A percentile compares a stretch with the other conserved stretches of the same genome.
These are phyloP conservation scores for Piper longum DNA, from an alignment of 164 flowering plant genomes.

Conservation along the genomic window DNA sequence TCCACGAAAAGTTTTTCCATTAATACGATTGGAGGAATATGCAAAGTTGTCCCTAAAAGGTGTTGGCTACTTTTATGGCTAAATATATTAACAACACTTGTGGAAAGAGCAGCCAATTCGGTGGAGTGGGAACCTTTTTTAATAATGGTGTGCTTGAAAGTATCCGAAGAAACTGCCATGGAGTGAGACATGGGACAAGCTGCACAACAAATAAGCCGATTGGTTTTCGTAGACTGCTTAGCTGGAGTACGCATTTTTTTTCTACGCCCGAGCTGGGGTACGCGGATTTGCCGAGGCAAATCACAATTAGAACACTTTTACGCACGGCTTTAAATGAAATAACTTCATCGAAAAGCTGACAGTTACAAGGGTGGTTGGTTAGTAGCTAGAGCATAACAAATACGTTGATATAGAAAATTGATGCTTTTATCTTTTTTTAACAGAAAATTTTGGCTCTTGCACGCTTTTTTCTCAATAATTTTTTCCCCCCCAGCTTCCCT, in stretches of 20 bases:
- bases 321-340: too few relatives aligned
- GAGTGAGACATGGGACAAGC: background rate
- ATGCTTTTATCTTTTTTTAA: too few relatives aligned
- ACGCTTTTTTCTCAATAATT: too few relatives aligned
- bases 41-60: background rate
- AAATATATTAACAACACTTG: background rate
- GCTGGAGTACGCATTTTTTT: too few relatives aligned
- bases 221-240: too few relatives aligned
- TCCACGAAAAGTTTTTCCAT: background rate
- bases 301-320: background rate
- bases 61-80: background rate
- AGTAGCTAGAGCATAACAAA: background rate
- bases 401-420: too few relatives aligned
- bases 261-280: background rate
- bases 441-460: too few relatives aligned
- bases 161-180: background rate
- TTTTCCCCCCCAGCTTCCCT: too few relatives aligned
- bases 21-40: background rate
- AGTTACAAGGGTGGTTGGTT: background rate
- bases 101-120: background rate
- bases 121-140: background rate
- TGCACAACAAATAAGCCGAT: background rate
- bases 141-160: background rate
- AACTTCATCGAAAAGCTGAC: background rate
- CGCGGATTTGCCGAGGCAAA: background rate